Evolutionary conservation across 371 early-diverging fungal genomes (phyloP).

Genomic region (Nematocida homosporus): DNA sequence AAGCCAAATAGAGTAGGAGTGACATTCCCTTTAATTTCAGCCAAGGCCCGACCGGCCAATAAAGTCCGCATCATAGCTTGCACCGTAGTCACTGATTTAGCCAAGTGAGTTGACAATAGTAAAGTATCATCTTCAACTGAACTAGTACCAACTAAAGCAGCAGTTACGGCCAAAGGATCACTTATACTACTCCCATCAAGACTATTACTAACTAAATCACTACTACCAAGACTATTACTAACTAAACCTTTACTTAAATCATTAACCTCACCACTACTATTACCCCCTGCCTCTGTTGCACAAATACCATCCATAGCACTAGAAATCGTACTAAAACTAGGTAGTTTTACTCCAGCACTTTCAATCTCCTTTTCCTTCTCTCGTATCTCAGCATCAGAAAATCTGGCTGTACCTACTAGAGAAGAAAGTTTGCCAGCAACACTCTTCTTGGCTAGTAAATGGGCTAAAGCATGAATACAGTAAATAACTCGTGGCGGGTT

Average conservation of each 20-base stretch:
- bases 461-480: conserved; percentile 93
- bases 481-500: conserved; percentile 98
- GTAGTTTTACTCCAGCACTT: conserved; percentile 53
- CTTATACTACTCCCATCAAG: neutral
- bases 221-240: neutral
- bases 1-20: conserved; percentile 22
- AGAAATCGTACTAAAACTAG: conserved; percentile 58
- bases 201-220: neutral
- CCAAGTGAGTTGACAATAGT: too few relatives aligned
- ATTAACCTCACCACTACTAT: neutral
- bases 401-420: conserved; percentile 52
- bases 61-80: conserved; percentile 66
- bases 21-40: conserved; percentile 2
- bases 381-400: conserved; percentile 58
- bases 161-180: neutral
- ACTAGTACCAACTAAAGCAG: too few relatives aligned
- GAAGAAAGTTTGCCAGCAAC: conserved; percentile 53
- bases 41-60: neutral
- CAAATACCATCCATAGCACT: neutral
- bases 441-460: conserved; percentile 60
- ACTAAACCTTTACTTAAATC: neutral
- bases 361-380: conserved; percentile 62
- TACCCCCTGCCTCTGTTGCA: neutral
- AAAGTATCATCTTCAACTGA: neutral
- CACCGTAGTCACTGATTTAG: conserved; percentile 73